Percentiles rank a stretch among this genome's conserved stretches.
Evolutionary conservation across 1,139 yeast species (phyloP).

Genomic region (Suhomyces panamericanus): DNA sequence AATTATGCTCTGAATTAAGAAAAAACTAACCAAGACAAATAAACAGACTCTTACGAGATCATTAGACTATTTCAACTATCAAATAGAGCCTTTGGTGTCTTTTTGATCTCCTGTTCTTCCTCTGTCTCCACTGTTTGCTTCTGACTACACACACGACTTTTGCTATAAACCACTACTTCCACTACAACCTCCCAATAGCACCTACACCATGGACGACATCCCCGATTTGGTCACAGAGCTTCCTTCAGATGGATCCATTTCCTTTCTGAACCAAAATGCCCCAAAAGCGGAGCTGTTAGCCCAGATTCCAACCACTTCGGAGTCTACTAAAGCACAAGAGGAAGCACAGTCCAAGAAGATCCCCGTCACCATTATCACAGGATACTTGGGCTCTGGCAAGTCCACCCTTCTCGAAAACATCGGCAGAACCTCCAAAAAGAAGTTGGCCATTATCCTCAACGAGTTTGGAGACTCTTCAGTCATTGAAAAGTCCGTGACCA

Average conservation of each 20-base stretch:
- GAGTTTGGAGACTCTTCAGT: constrained; percentile 89
- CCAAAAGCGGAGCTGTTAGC: not conserved
- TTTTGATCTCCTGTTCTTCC: too few relatives aligned
- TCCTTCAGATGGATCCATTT: constrained; percentile 9
- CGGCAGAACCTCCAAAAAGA: constrained; percentile 65
- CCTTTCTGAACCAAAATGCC: not conserved
- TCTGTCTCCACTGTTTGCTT: not conserved
- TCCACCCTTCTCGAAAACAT: constrained; percentile 78
- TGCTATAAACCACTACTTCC: not conserved
- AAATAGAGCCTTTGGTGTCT: too few relatives aligned
- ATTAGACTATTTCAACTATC: too few relatives aligned
- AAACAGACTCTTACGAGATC: too few relatives aligned
- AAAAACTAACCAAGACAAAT: too few relatives aligned
- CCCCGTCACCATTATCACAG: constrained; percentile 92
- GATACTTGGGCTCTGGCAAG: constrained; percentile 94
- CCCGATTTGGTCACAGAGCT: constrained; percentile 21
- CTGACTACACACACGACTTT: not conserved
- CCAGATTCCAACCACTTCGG: too few relatives aligned
- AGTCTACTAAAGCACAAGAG: not conserved
- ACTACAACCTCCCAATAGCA: not conserved
- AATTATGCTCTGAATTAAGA: too few relatives aligned
- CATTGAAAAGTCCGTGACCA: constrained; percentile 83
- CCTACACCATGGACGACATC: constrained; percentile 22
- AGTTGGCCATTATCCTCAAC: constrained; percentile 85
- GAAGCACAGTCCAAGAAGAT: constrained; percentile 43